Conservation (phyloP, 208 protist species). For the Trypanosoma melophagium region DNA sequence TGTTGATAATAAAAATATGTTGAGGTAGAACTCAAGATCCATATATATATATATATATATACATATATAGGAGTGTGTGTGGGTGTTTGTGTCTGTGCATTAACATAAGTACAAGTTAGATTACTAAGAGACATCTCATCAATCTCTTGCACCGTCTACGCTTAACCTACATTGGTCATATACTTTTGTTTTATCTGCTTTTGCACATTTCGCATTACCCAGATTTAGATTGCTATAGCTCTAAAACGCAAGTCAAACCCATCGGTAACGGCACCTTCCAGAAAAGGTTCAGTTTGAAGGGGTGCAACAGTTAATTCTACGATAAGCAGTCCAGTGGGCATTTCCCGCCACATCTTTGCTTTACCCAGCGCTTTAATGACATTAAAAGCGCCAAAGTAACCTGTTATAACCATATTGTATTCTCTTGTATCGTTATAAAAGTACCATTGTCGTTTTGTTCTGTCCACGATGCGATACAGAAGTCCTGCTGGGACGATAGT, state of each 20-base stretch:
- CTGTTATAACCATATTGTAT: slow-evolving; percentile 48
- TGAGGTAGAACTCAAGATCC: too few species aligned
- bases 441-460: slow-evolving; percentile 31
- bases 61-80: too few species aligned
- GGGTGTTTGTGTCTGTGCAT: too few species aligned
- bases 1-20: too few species aligned
- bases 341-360: slow-evolving; percentile 50
- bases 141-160: too few species aligned
- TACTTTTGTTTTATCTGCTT: neutral
- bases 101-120: too few species aligned
- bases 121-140: too few species aligned
- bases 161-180: too few species aligned
- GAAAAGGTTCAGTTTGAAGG: slow-evolving; percentile 35
- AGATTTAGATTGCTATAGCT: slow-evolving; percentile 15
- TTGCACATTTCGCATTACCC: neutral
- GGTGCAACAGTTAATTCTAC: slow-evolving; percentile 36
- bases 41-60: too few species aligned
- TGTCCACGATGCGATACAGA: slow-evolving; percentile 33
- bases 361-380: slow-evolving; percentile 29
- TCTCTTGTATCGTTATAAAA: slow-evolving; percentile 55
- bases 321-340: slow-evolving; percentile 41
- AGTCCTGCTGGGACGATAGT: slow-evolving; percentile 27
- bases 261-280: slow-evolving; percentile 39
- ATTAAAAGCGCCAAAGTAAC: slow-evolving; percentile 44
- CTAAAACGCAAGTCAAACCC: slow-evolving; percentile 51